These are phyloP conservation scores for Gliomastix tumulicola DNA, from an alignment of 2,329 filamentous ascomycete genomes.

Conservation along the genomic window DNA sequence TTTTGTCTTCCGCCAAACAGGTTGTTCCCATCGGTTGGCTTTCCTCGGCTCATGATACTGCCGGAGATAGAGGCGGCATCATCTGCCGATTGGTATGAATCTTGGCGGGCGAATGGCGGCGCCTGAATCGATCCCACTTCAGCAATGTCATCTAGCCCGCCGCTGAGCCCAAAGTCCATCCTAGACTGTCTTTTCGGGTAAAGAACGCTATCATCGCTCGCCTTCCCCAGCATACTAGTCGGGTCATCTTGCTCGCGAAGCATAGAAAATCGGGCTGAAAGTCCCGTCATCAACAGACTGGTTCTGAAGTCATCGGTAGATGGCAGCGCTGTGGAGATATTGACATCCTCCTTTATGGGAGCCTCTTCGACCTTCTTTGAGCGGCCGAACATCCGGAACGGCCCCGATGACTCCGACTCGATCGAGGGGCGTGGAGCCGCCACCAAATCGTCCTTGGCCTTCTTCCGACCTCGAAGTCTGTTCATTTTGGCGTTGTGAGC, in stretches of 20 bases:
- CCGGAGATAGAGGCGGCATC: constrained; percentile 58
- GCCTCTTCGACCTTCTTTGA: constrained; percentile 47
- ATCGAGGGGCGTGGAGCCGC: constrained; percentile 39
- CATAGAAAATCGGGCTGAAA: constrained; percentile 96
- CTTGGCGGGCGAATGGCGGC: constrained; percentile 50
- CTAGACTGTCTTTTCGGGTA: constrained; percentile 76
- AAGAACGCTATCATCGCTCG: constrained; percentile 89
- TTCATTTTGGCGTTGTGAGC: constrained; percentile 52
- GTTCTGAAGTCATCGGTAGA: constrained; percentile 87
- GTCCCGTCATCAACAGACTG: constrained; percentile 88
- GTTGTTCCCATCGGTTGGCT: constrained; percentile 83
- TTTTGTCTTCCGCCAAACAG: constrained; percentile 95
- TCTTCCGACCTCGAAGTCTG: constrained; percentile 69
- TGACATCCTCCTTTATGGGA: constrained; percentile 59
- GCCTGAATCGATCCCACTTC: constrained; percentile 78
- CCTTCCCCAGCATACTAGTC: constrained; percentile 81
- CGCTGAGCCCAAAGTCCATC: constrained; percentile 60
- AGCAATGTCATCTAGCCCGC: constrained; percentile 71
- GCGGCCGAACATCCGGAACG: constrained; percentile 49
- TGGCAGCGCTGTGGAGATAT: constrained; percentile 69
- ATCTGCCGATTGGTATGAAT: constrained; percentile 63
- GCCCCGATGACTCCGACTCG: constrained; percentile 45
- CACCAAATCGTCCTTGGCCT: constrained; percentile 48
- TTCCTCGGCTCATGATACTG: constrained; percentile 77
- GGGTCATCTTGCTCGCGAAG: constrained; percentile 91